Conservation (phyloP, 2,329 filamentous ascomycete species). For the Sphaerulina populicola region DNA sequence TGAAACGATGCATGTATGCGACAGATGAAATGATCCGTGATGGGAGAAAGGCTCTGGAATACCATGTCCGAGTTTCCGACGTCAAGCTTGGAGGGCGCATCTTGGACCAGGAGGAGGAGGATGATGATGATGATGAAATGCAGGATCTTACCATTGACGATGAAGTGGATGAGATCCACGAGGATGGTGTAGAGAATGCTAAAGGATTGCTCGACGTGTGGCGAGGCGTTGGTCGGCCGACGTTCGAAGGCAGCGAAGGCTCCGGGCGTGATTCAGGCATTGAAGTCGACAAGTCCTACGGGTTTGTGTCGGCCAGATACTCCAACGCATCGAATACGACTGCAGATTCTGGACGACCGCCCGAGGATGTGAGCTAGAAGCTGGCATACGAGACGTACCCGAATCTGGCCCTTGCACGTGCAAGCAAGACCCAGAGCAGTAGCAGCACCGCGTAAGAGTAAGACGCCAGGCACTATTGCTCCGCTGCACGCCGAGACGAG, state of each 20-base stretch:
- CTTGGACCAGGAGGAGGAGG: slow-evolving; percentile 37
- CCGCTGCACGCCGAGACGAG: background rate
- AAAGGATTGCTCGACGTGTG: slow-evolving; percentile 27
- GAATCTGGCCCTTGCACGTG: background rate
- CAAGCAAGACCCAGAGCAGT: background rate
- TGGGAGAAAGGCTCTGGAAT: slow-evolving; percentile 77
- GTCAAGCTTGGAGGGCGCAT: slow-evolving; percentile 74
- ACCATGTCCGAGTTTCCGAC: slow-evolving; percentile 69
- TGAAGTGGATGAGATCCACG: slow-evolving; percentile 14
- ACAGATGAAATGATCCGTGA: slow-evolving; percentile 87
- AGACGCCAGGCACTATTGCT: background rate
- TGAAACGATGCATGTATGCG: slow-evolving; percentile 81
- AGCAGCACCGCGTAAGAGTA: background rate
- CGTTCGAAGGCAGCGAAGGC: slow-evolving; percentile 21
- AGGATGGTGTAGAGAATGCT: slow-evolving; percentile 21
- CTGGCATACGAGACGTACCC: background rate
- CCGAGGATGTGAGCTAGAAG: slow-evolving; percentile 11
- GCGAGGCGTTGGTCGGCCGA: slow-evolving; percentile 17
- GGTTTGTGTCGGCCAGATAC: slow-evolving; percentile 6
- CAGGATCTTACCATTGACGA: slow-evolving; percentile 24
- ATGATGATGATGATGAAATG: slow-evolving; percentile 8
- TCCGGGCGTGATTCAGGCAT: slow-evolving; percentile 30
- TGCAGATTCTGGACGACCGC: slow-evolving; percentile 17
- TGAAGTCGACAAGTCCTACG: slow-evolving; percentile 23
- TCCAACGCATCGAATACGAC: slow-evolving; percentile 9